A percentile compares a stretch with the other conserved stretches of the same genome.
Conservation (phyloP, 176 grass and related monocot species). For the Dactylis glomerata region DNA sequence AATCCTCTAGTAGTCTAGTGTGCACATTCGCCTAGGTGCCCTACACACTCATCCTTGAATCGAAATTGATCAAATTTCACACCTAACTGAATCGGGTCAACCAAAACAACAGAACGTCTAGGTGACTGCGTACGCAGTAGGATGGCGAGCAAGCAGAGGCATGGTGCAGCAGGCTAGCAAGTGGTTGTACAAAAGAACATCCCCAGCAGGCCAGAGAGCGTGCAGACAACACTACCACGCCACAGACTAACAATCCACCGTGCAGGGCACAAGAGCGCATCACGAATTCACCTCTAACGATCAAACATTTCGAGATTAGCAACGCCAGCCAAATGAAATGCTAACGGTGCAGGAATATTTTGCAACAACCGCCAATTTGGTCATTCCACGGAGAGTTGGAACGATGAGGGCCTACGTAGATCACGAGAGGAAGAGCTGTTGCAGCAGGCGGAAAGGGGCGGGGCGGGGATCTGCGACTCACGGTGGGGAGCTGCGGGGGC, state of each 20-base stretch:
- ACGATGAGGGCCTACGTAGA: not conserved
- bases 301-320: not conserved
- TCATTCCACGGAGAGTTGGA: not conserved
- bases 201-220: not conserved
- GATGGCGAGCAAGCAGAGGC: not conserved
- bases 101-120: not conserved
- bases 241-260: not conserved
- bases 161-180: not conserved
- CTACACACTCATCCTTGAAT: not conserved
- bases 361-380: not conserved
- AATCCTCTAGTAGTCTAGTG: not conserved
- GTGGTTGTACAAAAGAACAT: not conserved
- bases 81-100: not conserved
- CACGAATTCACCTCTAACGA: constrained; percentile 23
- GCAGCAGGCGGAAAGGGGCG: constrained; percentile 23
- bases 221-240: not conserved
- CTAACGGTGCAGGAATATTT: not conserved
- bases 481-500: constrained; percentile 89
- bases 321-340: constrained; percentile 19
- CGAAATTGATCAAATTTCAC: not conserved
- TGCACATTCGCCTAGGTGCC: not conserved
- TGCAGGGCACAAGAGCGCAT: not conserved
- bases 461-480: constrained; percentile 85
- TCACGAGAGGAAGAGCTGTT: constrained; percentile 21
- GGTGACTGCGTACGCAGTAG: not conserved